Evolutionary conservation across 176 grass and related monocot species (phyloP), one percentile per base, ranked within the genome.

Genomic region (Oryza nivara): DNA sequence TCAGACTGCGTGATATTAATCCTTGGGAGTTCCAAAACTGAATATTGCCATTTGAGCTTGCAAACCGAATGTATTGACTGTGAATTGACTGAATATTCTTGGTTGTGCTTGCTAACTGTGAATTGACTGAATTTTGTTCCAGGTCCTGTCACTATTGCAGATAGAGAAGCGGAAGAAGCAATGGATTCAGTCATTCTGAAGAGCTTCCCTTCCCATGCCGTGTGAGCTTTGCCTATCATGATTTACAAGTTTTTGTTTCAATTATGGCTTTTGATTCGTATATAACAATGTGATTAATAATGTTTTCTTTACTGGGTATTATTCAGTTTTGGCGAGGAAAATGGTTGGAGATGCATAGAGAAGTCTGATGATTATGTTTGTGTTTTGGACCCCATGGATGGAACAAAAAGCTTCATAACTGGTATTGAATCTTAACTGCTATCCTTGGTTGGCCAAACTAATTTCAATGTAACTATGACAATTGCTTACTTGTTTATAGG

Each of bases 351-450:
- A 82, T 98, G 92, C 48, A 75, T 63, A 41, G 76, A 90, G 77
- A 74, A 77, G 69, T 90, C 87, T 61, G 79, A 91, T 80, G 91
- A 98, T 82, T 98, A 88, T 88, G 95, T 95, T 35, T 98, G 92
- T 92, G 91, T 98, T 80, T 86, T 93, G 84, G 95, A 98, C 54
- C 92, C 95, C 49, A 95, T 95, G 80, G 95, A 98, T 68, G 95
- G 95, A 61, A 98, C 95, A 0, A 98, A 95, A 76, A 98, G 92
- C 58, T 98, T 98, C 65, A 93, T 98, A 40, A 98, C 95, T 71
- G 91, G 92, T 98, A 89, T 45, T 80, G 23, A 35, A 72, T 68
- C 45, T 83, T 40, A 25, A 60, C 66, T 22, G 13, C 4, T 78
- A 28, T 58, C 43, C 79, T 32, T 66, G 66, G 3, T 86, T 25